Evolutionary conservation across 495 filamentous ascomycete genomes (phyloP).

Genomic region (Aspergillus carlsbadensis): DNA sequence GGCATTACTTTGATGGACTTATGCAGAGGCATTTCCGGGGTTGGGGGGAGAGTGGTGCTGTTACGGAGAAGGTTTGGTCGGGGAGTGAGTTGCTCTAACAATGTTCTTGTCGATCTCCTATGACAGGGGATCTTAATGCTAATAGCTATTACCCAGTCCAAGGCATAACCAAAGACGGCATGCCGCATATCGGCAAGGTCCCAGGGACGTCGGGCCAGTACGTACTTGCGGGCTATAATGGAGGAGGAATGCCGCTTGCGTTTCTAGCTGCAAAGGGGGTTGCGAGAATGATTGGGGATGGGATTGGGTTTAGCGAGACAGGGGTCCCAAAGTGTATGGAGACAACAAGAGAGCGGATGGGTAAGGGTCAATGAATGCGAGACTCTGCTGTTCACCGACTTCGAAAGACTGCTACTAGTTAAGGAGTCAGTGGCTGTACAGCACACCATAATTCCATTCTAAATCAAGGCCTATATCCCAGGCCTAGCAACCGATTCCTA

Average conservation of each 20-base stretch:
- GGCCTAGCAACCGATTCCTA: slow-evolving; percentile 30
- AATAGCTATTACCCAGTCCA: too few species aligned
- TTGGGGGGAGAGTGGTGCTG: slow-evolving; percentile 44
- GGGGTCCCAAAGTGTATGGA: slow-evolving; percentile 37
- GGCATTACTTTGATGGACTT: slow-evolving; percentile 54
- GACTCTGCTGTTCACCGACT: too few species aligned
- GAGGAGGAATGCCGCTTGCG: slow-evolving; percentile 54
- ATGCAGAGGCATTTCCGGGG: slow-evolving; percentile 46
- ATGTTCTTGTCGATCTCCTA: too few species aligned
- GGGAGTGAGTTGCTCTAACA: slow-evolving; percentile 44
- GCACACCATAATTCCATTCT: too few species aligned
- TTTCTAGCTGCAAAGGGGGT: slow-evolving; percentile 43
- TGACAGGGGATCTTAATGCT: too few species aligned
- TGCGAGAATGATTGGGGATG: slow-evolving; percentile 44
- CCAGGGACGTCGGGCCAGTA: slow-evolving; percentile 42
- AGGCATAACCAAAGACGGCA: slow-evolving; percentile 41
- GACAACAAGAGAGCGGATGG: slow-evolving; percentile 18
- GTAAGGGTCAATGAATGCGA: neutral
- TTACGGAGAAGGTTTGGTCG: slow-evolving; percentile 46
- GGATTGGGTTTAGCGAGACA: slow-evolving; percentile 33
- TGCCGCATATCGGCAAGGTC: slow-evolving; percentile 49
- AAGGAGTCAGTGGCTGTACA: too few species aligned
- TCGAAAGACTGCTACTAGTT: too few species aligned
- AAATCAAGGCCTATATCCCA: too few species aligned
- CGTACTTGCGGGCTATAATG: slow-evolving; percentile 53